A percentile compares a stretch with the other conserved stretches of the same genome.
Conservation (phyloP, 805 yeast species). For the Wickerhamomyces bisporus region DNA sequence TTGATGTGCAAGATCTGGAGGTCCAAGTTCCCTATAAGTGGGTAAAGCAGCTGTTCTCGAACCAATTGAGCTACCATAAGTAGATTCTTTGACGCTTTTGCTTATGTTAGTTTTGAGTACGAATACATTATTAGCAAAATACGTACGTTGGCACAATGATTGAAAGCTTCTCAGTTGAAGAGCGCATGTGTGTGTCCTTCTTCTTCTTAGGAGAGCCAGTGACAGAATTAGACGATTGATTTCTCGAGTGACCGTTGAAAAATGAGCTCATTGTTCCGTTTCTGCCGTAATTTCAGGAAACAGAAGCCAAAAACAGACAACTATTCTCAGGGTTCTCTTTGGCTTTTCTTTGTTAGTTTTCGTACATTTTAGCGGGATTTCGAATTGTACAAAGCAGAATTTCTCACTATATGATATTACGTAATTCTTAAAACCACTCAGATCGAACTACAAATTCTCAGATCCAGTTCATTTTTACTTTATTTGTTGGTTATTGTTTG, state of each 20-base stretch:
- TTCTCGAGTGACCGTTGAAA: constrained; percentile 8
- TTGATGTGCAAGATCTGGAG: constrained; percentile 64
- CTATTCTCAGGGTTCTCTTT: too few relatives aligned
- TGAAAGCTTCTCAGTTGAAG: constrained; percentile 11
- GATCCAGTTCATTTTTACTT: too few relatives aligned
- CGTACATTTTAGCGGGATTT: too few relatives aligned
- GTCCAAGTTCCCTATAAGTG: constrained; percentile 52
- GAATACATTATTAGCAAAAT: background rate
- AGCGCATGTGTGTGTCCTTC: constrained; percentile 6
- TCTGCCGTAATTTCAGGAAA: too few relatives aligned
- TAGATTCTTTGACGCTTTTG: constrained; percentile 40
- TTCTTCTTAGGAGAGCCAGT: constrained; percentile 15
- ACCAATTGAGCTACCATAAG: constrained; percentile 46
- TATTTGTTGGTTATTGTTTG: background rate
- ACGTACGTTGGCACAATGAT: constrained; percentile 20
- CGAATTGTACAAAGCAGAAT: too few relatives aligned
- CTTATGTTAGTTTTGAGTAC: constrained; percentile 7
- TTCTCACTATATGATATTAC: too few relatives aligned
- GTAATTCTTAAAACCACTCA: too few relatives aligned
- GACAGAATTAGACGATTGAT: background rate
- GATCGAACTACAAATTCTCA: too few relatives aligned
- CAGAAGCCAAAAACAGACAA: too few relatives aligned
- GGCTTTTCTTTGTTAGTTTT: too few relatives aligned
- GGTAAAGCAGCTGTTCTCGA: constrained; percentile 41
- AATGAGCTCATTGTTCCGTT: background rate